A percentile compares a stretch with the other conserved stretches of the same genome.
Conservation (phyloP, 2,329 filamentous ascomycete genomes). For the Cladosporium sp. region DNA sequence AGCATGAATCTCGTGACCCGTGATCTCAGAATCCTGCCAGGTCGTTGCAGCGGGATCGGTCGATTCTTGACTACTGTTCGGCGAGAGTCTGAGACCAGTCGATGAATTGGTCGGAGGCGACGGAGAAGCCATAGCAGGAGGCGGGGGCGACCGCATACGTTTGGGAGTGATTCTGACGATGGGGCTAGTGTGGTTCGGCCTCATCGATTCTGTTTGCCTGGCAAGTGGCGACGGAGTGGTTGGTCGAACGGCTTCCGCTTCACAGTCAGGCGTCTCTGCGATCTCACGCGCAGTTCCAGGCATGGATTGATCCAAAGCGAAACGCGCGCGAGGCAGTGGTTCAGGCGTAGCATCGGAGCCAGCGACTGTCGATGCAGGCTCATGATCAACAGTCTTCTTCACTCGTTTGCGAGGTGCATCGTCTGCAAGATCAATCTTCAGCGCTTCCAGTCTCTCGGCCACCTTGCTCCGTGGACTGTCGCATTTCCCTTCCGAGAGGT, state of each 20-base stretch:
- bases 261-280: slow-evolving; percentile 20
- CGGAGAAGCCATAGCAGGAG: background rate
- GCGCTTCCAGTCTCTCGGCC: slow-evolving; percentile 22
- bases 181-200: background rate
- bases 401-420: slow-evolving; percentile 1
- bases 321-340: background rate
- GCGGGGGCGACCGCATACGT: slow-evolving; percentile 10
- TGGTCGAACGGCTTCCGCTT: slow-evolving; percentile 10
- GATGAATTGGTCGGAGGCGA: background rate
- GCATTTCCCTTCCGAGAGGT: background rate
- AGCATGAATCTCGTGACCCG: slow-evolving; percentile 50
- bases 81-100: background rate
- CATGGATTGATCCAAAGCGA: background rate
- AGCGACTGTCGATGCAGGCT: background rate
- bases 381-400: background rate
- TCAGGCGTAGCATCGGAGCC: background rate
- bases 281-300: slow-evolving; percentile 14
- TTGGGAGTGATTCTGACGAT: slow-evolving; percentile 4
- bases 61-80: background rate
- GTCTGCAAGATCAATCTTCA: slow-evolving; percentile 16
- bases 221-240: slow-evolving; percentile 14
- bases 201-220: slow-evolving; percentile 9
- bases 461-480: slow-evolving; percentile 29
- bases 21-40: slow-evolving; percentile 61
- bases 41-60: slow-evolving; percentile 33